Percentiles rank a stretch among this genome's conserved stretches.
Evolutionary conservation across 2,329 filamentous ascomycete species (phyloP).

Genomic region (Metarhizium sp.): DNA sequence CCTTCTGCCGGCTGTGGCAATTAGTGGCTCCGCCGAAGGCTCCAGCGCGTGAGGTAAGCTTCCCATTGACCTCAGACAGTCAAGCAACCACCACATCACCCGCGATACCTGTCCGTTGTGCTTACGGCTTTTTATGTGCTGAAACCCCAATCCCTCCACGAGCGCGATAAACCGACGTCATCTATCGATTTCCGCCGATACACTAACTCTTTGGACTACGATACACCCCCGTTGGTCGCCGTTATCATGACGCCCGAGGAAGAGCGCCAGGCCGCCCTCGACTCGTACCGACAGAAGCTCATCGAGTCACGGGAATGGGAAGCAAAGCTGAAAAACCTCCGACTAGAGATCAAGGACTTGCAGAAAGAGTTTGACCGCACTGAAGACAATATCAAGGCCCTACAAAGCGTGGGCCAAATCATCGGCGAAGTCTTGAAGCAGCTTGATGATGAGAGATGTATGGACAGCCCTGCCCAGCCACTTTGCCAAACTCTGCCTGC

Average conservation of each 20-base stretch:
- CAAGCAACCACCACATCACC: constrained; percentile 10
- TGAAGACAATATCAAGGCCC: constrained; percentile 98
- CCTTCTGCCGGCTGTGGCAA: constrained; percentile 19
- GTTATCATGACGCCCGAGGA: constrained; percentile 42
- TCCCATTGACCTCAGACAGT: constrained; percentile 8
- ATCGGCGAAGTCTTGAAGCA: constrained; percentile 99
- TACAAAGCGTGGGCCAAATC: constrained; percentile 98
- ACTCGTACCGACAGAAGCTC: constrained; percentile 70
- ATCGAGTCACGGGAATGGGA: constrained; percentile 98
- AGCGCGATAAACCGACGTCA: not conserved
- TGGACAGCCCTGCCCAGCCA: constrained; percentile 21
- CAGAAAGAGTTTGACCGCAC: constrained; percentile 94
- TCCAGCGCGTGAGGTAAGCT: constrained; percentile 34
- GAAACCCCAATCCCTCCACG: not conserved
- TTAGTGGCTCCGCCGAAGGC: constrained; percentile 18
- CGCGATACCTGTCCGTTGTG: not conserved
- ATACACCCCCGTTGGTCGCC: not conserved
- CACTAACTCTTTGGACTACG: constrained; percentile 1
- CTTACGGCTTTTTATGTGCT: not conserved
- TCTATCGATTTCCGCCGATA: constrained; percentile 1
- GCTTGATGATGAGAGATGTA: constrained; percentile 96
- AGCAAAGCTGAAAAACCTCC: constrained; percentile 88
- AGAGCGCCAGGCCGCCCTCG: constrained; percentile 60
- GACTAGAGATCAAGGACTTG: constrained; percentile 90
- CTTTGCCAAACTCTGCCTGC: not conserved